Conservation (phyloP, 163 green algal genomes). For the Chlamydomonas reinhardtii region DNA sequence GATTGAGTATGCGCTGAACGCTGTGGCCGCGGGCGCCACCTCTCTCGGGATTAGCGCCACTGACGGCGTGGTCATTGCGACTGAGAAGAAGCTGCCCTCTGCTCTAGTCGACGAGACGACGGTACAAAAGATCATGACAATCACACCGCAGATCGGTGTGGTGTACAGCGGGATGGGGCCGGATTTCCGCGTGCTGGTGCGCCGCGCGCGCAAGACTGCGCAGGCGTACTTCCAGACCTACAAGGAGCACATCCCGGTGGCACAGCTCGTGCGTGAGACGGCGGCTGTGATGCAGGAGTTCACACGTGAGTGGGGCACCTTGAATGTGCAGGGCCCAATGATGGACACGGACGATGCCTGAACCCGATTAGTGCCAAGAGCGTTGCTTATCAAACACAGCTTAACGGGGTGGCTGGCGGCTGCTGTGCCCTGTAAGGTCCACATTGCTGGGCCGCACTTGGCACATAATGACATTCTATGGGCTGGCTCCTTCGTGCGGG, state of each 20-base stretch:
- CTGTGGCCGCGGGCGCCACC: constrained; percentile 93
- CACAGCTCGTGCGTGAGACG: constrained; percentile 96
- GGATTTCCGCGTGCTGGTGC: constrained; percentile 96
- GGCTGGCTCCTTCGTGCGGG: too few relatives aligned
- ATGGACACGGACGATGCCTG: too few relatives aligned
- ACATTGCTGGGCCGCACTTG: too few relatives aligned
- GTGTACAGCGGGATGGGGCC: constrained; percentile 98
- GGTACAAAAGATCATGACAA: constrained; percentile 94
- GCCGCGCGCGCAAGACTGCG: constrained; percentile 92
- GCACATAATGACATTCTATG: too few relatives aligned
- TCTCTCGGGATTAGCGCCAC: constrained; percentile 97
- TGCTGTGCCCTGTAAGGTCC: too few relatives aligned
- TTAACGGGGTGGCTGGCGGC: too few relatives aligned
- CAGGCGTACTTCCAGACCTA: constrained; percentile 95
- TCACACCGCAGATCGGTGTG: constrained; percentile 95
- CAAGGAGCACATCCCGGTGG: constrained; percentile 97
- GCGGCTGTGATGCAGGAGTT: constrained; percentile 99
- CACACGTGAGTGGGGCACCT: constrained; percentile 94
- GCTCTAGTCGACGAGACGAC: constrained; percentile 94
- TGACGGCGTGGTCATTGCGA: constrained; percentile 99
- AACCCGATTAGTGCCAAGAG: too few relatives aligned
- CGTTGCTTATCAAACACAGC: too few relatives aligned
- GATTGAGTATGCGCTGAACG: constrained; percentile 99
- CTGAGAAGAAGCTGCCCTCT: constrained; percentile 98
- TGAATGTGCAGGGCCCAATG: too few relatives aligned